A percentile compares a stretch with the other conserved stretches of the same genome.
Conservation (phyloP, 2,329 filamentous ascomycete genomes). For the Trichoderma lentiforme region DNA sequence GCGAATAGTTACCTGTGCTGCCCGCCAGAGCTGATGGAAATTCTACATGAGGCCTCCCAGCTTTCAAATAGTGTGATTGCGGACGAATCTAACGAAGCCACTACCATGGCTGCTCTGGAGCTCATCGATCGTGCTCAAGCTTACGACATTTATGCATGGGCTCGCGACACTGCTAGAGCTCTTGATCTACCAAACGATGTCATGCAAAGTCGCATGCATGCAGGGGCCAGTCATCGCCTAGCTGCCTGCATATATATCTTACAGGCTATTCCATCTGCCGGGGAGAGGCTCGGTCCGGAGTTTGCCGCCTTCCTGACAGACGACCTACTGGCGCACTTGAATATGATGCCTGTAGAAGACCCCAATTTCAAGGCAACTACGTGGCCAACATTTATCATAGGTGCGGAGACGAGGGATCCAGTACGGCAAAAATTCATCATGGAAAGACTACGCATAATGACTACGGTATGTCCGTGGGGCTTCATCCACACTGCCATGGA, state of each 20-base stretch:
- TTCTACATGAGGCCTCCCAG: constrained; percentile 42
- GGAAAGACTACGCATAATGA: constrained; percentile 40
- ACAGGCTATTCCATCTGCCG: constrained; percentile 35
- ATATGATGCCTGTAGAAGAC: constrained; percentile 46
- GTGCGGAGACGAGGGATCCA: constrained; percentile 46
- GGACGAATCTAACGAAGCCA: constrained; percentile 29
- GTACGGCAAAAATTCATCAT: constrained; percentile 47
- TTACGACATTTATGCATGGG: constrained; percentile 43
- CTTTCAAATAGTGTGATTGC: constrained; percentile 34
- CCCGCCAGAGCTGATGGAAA: constrained; percentile 42
- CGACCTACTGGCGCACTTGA: constrained; percentile 47
- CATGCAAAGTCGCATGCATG: constrained; percentile 37
- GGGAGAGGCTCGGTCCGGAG: constrained; percentile 25
- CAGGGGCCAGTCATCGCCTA: constrained; percentile 43
- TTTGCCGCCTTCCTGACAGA: constrained; percentile 35
- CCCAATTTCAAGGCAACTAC: constrained; percentile 54
- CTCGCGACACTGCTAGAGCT: constrained; percentile 34
- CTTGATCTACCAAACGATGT: constrained; percentile 34
- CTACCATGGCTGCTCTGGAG: constrained; percentile 30
- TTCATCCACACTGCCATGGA: constrained; percentile 47
- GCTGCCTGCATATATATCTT: constrained; percentile 47
- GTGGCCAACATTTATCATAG: constrained; percentile 56
- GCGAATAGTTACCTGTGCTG: constrained; percentile 48
- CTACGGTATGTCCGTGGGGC: constrained; percentile 45
- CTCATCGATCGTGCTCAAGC: constrained; percentile 38